Conservation (phyloP, 2,329 filamentous ascomycete species). For the Calonectria hongkongensis region DNA sequence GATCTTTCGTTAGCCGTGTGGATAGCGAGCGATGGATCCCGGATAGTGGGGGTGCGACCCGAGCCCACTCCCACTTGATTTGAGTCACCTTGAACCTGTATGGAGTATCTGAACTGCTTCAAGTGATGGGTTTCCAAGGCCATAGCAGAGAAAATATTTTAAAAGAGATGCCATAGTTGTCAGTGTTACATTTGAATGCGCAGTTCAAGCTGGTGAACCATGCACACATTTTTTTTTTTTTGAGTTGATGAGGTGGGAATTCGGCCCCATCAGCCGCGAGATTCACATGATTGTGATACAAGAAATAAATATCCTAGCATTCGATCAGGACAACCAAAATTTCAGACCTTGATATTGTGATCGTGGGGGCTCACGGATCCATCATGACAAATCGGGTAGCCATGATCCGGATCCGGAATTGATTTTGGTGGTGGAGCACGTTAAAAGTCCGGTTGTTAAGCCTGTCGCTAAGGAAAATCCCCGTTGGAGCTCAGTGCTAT, state of each 20-base stretch:
- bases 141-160: not conserved
- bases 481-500: not conserved
- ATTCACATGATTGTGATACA: not conserved
- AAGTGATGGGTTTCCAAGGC: not conserved
- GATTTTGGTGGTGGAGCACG: not conserved
- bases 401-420: slow-evolving; percentile 14
- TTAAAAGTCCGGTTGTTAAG: not conserved
- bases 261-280: not conserved
- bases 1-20: slow-evolving; percentile 5
- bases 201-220: too few relatives aligned
- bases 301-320: not conserved
- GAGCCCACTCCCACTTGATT: not conserved
- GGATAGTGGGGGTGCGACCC: not conserved
- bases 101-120: not conserved
- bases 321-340: not conserved
- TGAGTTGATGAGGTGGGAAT: too few relatives aligned
- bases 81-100: not conserved
- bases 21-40: not conserved
- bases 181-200: not conserved
- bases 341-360: slow-evolving; percentile 1
- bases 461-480: too few relatives aligned
- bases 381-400: slow-evolving; percentile 30
- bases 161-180: not conserved
- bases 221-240: too few relatives aligned
- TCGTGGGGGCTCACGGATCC: slow-evolving; percentile 36